Base-by-base conservation (phyloP, 768 basidiomycete genomes). In the Mycena kentingensis region DNA sequence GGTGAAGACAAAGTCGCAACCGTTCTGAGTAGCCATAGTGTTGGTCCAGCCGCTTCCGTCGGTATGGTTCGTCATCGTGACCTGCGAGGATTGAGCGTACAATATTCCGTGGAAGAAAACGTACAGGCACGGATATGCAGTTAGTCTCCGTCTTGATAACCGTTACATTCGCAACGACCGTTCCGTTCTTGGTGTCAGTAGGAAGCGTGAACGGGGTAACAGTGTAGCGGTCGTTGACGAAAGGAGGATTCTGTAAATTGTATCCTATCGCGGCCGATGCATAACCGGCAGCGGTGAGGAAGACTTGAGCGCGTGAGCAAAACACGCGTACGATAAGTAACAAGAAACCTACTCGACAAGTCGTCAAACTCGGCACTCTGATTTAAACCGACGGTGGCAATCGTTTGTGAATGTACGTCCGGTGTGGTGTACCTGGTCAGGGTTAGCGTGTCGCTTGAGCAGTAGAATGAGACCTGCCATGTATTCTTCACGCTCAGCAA, bases 241-340 rank as follows among this genome's bases (percentile, higher is more conserved):
- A 84, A 3, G 76, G 67, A 5, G 80, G 78, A 25, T 73, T 63
- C 0, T 65, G 65, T 4, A 83, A 65, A 48, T 73, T 61, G 57
- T 81, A 83, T 21, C 79, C 60, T 10, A 78, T 73, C 2, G 71
- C 70, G 5, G 81, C 76, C 10, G 77, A 75, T 12, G 82, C 78
- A 54, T 75, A 83, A 12, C 81, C 81, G 7, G 82, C 77, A 7
- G 80, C 81, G 32, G 77, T 74, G 34, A 80, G 63, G 65, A 82
- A 83, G 3, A 73, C 78, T 81, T 54, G 11, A 7, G 26, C 18
- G 52, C 39, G 41, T 10, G 15, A 11, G 11, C 54, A 24, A 57
- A 22, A 26, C 25, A 27, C 39, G 3, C 15, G 29, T 28, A 43
- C n/a, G 32, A 34, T 10, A 25, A 25, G 28, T 21, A 37, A 7